Base-by-base conservation (phyloP, 2,329 filamentous ascomycete genomes). In the Pestalotiopsis sp. region DNA sequence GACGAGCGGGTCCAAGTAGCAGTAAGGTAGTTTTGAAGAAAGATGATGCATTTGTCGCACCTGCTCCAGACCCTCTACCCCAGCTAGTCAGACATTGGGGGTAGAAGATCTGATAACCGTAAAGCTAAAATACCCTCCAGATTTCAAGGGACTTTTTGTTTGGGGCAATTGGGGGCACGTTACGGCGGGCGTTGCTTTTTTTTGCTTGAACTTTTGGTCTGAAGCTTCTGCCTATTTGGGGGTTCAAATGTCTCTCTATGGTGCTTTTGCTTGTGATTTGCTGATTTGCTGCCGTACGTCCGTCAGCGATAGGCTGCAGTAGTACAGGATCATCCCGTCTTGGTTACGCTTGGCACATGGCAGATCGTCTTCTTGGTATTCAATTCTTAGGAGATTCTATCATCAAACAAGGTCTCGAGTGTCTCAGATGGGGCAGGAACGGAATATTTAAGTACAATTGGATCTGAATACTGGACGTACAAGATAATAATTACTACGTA, bases 271-370 rank as follows among this genome's bases (percentile, higher is more conserved):
- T n/a, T 52, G 45, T 31, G 31, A 31, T 31, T 31, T 31, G 45
- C 45, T n/a, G 17, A 52, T 52, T n/a, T 17, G 40, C 17, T 52
- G 20, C 45, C 17, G 45, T n/a, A n/a, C 45, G 45, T 52, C 45
- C 45, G 45, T 52, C 20, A 52, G 23, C 7, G 45, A 7, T 36
- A 62, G 60, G 60, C 60, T 38, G 60, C 60, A 62, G 27, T 62
- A 62, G 60, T 62, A 17, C 38, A 38, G 38, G 27, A 62, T 62
- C 60, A 52, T 49, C 62, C 62, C 62, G 62, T 52, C 62, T 65
- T 65, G 62, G 62, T 27, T 52, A 11, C n/a, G 62, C 62, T 65
- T 65, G 62, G 62, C 62, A 36, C 40, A 56, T 56, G 36, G 61
- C 40, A 49, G 62, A 65, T 52, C 45, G 9, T 52, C 45, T 52